Percentiles rank a stretch among this genome's conserved stretches.
These are phyloP conservation scores for Ilex asprella DNA, from an alignment of 257 asterid species.

Conservation along the genomic window DNA sequence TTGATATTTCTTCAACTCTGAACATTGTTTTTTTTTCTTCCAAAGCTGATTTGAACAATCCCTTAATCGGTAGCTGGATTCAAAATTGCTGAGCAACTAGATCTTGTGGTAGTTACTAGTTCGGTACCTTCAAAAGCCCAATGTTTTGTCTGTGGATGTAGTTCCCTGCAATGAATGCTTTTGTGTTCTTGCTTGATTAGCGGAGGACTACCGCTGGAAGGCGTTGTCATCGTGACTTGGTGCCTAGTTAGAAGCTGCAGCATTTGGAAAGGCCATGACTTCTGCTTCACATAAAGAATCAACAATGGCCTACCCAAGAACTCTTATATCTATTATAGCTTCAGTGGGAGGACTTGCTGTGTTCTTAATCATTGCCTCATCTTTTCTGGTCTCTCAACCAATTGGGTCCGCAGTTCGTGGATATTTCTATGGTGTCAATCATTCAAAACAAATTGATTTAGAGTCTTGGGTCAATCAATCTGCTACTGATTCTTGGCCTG, in stretches of 20 bases:
- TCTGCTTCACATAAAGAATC: constrained; percentile 42
- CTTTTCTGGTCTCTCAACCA: constrained; percentile 59
- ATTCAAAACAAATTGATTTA: constrained; percentile 16
- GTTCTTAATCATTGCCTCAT: constrained; percentile 64
- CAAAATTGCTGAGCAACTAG: too few relatives aligned
- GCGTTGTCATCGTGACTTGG: too few relatives aligned
- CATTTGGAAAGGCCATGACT: constrained; percentile 34
- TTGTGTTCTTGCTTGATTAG: too few relatives aligned
- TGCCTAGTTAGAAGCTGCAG: constrained; percentile 2
- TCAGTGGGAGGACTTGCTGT: constrained; percentile 62
- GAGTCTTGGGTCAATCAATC: constrained; percentile 11
- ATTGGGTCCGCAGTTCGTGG: constrained; percentile 45
- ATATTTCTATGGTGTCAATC: constrained; percentile 38
- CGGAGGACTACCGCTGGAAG: too few relatives aligned
- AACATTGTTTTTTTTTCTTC: too few relatives aligned
- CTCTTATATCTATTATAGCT: constrained; percentile 47
- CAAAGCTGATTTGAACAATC: not conserved
- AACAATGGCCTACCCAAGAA: constrained; percentile 44
- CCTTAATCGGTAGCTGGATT: too few relatives aligned
- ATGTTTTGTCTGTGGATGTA: too few relatives aligned
- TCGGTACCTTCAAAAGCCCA: not conserved
- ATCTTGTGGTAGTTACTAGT: too few relatives aligned
- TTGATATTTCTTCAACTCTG: not conserved
- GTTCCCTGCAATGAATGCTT: too few relatives aligned
- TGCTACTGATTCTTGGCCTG: constrained; percentile 14